Evolutionary conservation across 2,329 filamentous ascomycete species (phyloP).

Genomic region (Parascedosporium putredinis): DNA sequence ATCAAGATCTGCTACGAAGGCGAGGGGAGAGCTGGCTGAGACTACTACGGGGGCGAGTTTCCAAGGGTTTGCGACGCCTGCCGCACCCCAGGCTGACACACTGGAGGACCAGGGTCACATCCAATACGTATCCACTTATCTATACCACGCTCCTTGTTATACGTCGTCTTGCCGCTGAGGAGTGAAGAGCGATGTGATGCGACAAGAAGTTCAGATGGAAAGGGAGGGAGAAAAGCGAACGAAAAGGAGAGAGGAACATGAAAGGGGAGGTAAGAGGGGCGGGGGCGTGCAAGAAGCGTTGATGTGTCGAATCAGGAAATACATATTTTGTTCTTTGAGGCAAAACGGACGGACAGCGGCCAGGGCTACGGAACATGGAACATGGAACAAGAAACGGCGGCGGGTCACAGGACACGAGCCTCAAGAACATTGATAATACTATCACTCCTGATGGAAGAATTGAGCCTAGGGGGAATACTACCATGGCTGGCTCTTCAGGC

Average conservation of each 20-base stretch:
- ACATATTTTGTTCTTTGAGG: no score
- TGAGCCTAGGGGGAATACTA: no score
- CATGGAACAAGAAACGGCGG: neutral
- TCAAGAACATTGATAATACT: no score
- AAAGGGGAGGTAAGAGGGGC: no score
- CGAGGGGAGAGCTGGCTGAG: slow-evolving; percentile 2
- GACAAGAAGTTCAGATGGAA: neutral
- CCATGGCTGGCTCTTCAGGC: neutral
- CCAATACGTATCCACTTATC: no score
- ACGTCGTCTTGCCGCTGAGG: neutral
- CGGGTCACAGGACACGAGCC: slow-evolving; percentile 1
- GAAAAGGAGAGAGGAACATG: no score
- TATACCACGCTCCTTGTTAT: no score
- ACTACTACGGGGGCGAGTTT: neutral
- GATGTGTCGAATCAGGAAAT: neutral
- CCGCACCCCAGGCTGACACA: slow-evolving; percentile 1
- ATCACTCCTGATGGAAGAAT: no score
- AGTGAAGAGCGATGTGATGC: neutral
- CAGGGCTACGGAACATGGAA: no score
- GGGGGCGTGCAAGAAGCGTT: neutral
- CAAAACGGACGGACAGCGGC: neutral
- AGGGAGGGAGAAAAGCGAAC: no score
- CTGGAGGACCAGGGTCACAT: neutral
- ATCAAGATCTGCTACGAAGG: slow-evolving; percentile 2
- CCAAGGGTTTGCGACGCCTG: neutral